Conservation (phyloP, 192 early-diverging fungal species). For the Coemansia umbellata region DNA sequence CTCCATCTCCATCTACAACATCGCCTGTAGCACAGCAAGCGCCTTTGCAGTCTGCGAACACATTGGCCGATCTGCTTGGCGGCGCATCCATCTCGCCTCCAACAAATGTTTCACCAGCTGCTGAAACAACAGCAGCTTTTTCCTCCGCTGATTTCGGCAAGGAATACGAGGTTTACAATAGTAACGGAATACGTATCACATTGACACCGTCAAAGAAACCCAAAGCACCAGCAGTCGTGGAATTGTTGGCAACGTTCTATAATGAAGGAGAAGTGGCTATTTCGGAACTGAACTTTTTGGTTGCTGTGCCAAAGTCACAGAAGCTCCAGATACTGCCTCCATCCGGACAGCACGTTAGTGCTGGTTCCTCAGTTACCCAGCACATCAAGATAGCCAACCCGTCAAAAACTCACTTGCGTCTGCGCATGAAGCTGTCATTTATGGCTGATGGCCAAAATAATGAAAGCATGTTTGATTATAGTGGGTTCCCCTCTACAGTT, state of each 20-base stretch:
- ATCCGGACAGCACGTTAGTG: constrained; percentile 59
- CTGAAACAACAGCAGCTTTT: constrained; percentile 15
- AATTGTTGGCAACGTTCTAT: constrained; percentile 65
- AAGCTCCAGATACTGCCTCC: constrained; percentile 83
- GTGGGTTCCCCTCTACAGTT: constrained; percentile 34
- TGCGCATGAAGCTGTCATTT: constrained; percentile 50
- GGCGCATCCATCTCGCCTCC: constrained; percentile 48
- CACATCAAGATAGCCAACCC: constrained; percentile 86
- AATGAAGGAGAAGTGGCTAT: constrained; percentile 60
- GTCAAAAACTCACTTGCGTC: constrained; percentile 51
- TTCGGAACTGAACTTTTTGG: constrained; percentile 73
- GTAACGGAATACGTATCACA: constrained; percentile 73
- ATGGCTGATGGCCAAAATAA: constrained; percentile 13
- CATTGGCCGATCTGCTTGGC: constrained; percentile 78
- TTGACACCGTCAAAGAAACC: constrained; percentile 70
- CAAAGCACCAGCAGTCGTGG: constrained; percentile 56
- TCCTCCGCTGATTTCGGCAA: constrained; percentile 18
- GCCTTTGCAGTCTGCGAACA: constrained; percentile 42
- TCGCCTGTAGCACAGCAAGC: constrained; percentile 11
- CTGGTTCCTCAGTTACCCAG: constrained; percentile 68
- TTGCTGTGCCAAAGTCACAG: constrained; percentile 92
- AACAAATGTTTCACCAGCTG: constrained; percentile 7
- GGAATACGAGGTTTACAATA: constrained; percentile 65
- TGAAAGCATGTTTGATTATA: constrained; percentile 40
- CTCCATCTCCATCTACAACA: constrained; percentile 17